A percentile compares a stretch with the other conserved stretches of the same genome.
phyloP scores from a whole-genome alignment of 2,329 filamentous ascomycete species.

The Aspergillus ochraceus region DNA sequence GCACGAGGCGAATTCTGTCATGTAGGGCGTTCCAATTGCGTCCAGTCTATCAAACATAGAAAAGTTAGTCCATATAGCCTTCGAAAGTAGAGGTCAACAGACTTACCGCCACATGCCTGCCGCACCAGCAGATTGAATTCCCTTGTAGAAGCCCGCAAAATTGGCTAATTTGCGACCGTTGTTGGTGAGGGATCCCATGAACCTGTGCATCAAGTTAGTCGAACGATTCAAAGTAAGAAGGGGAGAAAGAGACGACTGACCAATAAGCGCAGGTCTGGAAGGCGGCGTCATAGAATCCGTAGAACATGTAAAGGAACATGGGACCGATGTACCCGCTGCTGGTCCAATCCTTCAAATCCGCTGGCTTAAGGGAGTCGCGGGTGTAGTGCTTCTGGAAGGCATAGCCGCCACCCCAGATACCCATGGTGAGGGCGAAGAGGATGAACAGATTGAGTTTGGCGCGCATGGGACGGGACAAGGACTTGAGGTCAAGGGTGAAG shows the following conservation, averaged over 20 bases:
- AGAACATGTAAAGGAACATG: constrained; percentile 89
- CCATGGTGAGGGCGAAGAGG: constrained; percentile 70
- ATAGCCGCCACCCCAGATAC: constrained; percentile 80
- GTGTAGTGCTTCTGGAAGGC: constrained; percentile 68
- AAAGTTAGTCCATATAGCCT: constrained; percentile 1
- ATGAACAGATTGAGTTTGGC: constrained; percentile 64
- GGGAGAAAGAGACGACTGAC: constrained; percentile 45
- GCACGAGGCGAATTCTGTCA: constrained; percentile 69
- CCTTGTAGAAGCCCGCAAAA: constrained; percentile 87
- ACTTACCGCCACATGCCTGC: constrained; percentile 55
- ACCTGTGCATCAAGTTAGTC: constrained; percentile 50
- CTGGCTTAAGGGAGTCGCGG: constrained; percentile 37
- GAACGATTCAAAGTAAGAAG: neutral
- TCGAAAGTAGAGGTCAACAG: neutral
- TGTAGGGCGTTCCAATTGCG: constrained; percentile 60
- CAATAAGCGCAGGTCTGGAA: constrained; percentile 94
- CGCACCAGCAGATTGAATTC: constrained; percentile 82
- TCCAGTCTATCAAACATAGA: constrained; percentile 68
- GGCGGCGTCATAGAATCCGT: constrained; percentile 82
- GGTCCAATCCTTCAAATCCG: constrained; percentile 60
- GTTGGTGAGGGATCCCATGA: constrained; percentile 91
- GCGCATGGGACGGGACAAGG: constrained; percentile 62
- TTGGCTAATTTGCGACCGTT: constrained; percentile 90
- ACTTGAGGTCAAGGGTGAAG: constrained; percentile 63
- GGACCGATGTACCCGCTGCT: constrained; percentile 69